Base-by-base conservation (phyloP, 441 rosid genomes). In the Erodium trifolium region DNA sequence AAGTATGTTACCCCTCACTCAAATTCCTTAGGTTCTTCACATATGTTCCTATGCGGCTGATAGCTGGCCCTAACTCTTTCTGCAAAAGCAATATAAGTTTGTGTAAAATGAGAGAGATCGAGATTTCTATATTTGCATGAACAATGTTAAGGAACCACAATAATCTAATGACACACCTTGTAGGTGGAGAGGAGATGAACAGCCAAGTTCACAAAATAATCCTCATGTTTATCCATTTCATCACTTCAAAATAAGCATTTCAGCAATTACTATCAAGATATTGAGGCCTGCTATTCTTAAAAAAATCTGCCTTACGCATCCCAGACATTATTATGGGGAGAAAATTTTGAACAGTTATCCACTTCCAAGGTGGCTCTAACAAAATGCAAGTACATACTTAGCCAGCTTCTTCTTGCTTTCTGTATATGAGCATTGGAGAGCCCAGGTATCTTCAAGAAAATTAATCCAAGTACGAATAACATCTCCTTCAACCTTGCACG, bases 361-460 rank as follows among this genome's bases (percentile, higher is more conserved):
- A 17, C 63, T 55, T 55, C 63, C 63, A 55, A 57, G 27, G 27
- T 9, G 29, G 29, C 6, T 17, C 63, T 17, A 19, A 34, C 65
- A 69, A 72, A 72, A 71, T 73, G 67, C 68, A 69, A 76, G 71
- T 80, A 74, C 86, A 71, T 90, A 95, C 98, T 76, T 79, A 84
- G 78, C 85, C 79, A 85, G 86, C 70, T 85, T 88, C 78, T 95
- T 91, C 81, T 82, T 90, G 10, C 69, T 75, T 82, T 95, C 96
- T 6, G 80, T 75, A 73, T 90, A 80, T 1, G 93, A 79, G 67
- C 88, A 73, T 71, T 80, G 99, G 76, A 95, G 91, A 78, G 84
- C 83, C 99, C 98, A 92, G 49, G 98, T 84, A 78, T 95, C 99
- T 79, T 90, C 96, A 72, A 95, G 85, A 79, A 95, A 92, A 71